Conservation (phyloP, 2,329 filamentous ascomycete genomes). For the Botrytis galanthina region DNA sequence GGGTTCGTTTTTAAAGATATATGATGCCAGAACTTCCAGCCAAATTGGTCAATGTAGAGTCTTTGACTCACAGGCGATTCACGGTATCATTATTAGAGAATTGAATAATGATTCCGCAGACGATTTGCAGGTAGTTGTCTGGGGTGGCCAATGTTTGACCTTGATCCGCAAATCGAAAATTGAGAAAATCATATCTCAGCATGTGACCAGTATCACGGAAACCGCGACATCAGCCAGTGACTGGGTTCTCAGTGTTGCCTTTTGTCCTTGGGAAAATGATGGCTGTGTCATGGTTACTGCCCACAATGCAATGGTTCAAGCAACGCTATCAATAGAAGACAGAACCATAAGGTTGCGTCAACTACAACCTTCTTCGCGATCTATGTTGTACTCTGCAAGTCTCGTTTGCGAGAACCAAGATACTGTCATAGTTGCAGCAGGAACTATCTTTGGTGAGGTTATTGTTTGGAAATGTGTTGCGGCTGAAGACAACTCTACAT, state of each 20-base stretch:
- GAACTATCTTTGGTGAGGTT: constrained; percentile 93
- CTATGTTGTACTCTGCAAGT: constrained; percentile 84
- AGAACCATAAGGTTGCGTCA: constrained; percentile 45
- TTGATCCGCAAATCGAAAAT: constrained; percentile 38
- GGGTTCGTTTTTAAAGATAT: constrained; percentile 57
- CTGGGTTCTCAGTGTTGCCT: constrained; percentile 71
- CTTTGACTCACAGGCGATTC: constrained; percentile 69
- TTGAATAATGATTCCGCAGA: constrained; percentile 16
- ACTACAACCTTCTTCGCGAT: constrained; percentile 65
- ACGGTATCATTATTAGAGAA: constrained; percentile 60
- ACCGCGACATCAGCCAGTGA: constrained; percentile 56
- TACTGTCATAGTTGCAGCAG: constrained; percentile 73
- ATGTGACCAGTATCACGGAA: constrained; percentile 25
- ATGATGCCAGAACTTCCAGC: constrained; percentile 39
- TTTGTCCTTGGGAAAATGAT: constrained; percentile 47
- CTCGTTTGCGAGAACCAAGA: constrained; percentile 59
- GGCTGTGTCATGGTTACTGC: constrained; percentile 70
- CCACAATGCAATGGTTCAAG: constrained; percentile 74
- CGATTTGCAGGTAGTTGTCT: constrained; percentile 53
- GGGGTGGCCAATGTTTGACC: constrained; percentile 62
- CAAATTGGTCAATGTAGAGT: constrained; percentile 48
- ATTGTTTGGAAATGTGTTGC: constrained; percentile 76
- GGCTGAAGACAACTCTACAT: constrained; percentile 20
- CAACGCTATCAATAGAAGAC: constrained; percentile 40
- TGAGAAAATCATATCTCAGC: constrained; percentile 20